A percentile compares a stretch with the other conserved stretches of the same genome.
Evolutionary conservation across 345 rosid genomes (phyloP).

Genomic region (Sisymbrium altissimum): DNA sequence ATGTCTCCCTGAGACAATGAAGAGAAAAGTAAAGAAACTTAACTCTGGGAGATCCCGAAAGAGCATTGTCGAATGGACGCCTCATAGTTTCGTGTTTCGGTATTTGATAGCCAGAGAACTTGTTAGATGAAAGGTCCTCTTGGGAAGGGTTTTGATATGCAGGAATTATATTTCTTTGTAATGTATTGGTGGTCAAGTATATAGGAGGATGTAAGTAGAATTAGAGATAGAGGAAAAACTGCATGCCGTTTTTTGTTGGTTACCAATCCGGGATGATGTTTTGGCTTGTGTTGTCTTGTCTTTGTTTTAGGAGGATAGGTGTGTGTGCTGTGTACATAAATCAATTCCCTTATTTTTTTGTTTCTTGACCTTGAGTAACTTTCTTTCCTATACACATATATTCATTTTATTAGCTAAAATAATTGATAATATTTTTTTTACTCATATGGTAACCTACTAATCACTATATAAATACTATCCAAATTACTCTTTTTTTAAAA

Average conservation of each 20-base stretch:
- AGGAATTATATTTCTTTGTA: background rate
- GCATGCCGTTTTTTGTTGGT: slow-evolving; percentile 24
- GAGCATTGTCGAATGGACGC: slow-evolving; percentile 72
- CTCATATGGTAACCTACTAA: too few relatives aligned
- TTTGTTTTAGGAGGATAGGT: background rate
- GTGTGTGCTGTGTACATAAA: slow-evolving; percentile 3
- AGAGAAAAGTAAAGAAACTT: slow-evolving; percentile 51
- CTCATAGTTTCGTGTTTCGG: slow-evolving; percentile 78
- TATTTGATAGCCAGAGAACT: slow-evolving; percentile 81
- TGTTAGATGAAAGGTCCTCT: slow-evolving; percentile 39
- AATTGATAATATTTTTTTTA: background rate
- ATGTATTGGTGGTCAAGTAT: slow-evolving; percentile 7
- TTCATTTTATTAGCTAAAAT: background rate
- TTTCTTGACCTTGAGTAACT: background rate
- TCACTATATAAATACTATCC: too few relatives aligned
- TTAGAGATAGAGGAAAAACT: slow-evolving; percentile 17
- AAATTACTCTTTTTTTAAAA: too few relatives aligned
- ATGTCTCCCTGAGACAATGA: slow-evolving; percentile 53
- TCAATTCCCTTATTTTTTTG: background rate
- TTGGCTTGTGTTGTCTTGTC: slow-evolving; percentile 4
- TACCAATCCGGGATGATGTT: slow-evolving; percentile 12
- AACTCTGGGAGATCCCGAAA: slow-evolving; percentile 58
- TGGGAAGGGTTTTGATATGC: background rate
- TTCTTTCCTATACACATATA: background rate
- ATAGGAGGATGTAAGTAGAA: slow-evolving; percentile 18